phyloP scores from a whole-genome alignment of 2,329 filamentous ascomycete genomes.

The Colletotrichum orbiculare region DNA sequence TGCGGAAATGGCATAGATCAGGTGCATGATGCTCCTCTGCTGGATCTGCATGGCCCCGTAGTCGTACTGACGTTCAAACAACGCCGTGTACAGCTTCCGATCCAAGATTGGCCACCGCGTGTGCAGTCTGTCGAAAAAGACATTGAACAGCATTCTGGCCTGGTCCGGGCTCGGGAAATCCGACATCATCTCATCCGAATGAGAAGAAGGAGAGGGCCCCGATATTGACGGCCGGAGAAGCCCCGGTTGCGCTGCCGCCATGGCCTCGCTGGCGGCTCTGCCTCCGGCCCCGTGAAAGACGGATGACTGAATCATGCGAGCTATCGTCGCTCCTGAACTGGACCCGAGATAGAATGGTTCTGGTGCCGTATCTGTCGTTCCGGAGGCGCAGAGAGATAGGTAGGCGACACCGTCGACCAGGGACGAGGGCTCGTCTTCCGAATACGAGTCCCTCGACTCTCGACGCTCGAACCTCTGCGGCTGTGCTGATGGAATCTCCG shows the following conservation, averaged over 20 bases:
- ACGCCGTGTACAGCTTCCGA: constrained; percentile 36
- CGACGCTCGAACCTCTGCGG: neutral
- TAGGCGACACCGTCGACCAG: constrained; percentile 43
- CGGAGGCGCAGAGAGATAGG: constrained; percentile 41
- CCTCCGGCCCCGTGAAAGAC: constrained; percentile 39
- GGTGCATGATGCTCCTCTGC: constrained; percentile 42
- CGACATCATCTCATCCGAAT: constrained; percentile 22
- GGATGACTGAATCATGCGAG: constrained; percentile 42
- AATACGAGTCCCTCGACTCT: constrained; percentile 29
- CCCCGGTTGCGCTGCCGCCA: neutral
- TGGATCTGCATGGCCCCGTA: constrained; percentile 38
- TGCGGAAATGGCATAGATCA: constrained; percentile 42
- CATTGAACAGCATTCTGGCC: constrained; percentile 39
- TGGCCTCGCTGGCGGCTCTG: constrained; percentile 16
- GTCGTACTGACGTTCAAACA: constrained; percentile 39
- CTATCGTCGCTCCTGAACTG: constrained; percentile 42
- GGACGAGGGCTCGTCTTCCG: constrained; percentile 38
- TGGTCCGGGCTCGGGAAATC: constrained; percentile 37
- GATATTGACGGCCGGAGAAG: constrained; percentile 16
- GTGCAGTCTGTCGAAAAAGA: constrained; percentile 43
- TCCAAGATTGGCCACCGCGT: constrained; percentile 43
- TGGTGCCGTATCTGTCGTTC: constrained; percentile 39
- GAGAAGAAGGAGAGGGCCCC: constrained; percentile 9
- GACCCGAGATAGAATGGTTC: constrained; percentile 44
- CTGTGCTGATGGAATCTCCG: neutral